Percentiles rank a stretch among this genome's conserved stretches.
Evolutionary conservation across 75 land plant genomes (phyloP).

Genomic region (Selaginella tamariscina): DNA sequence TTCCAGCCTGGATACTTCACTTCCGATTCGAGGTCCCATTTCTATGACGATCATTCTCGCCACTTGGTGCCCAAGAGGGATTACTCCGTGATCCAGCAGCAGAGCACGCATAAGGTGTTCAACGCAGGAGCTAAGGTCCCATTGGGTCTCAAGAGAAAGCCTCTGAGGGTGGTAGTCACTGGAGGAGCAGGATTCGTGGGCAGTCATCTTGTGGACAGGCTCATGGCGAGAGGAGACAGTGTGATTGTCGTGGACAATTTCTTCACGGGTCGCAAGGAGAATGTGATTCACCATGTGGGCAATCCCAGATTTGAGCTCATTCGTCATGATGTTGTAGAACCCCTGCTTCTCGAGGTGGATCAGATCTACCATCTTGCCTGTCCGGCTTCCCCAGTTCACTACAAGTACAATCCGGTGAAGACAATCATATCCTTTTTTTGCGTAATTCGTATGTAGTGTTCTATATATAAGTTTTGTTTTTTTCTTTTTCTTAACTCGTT

Average conservation of each 20-base stretch:
- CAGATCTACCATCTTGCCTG: conserved; percentile 98
- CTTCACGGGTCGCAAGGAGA: conserved; percentile 94
- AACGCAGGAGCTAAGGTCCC: conserved; percentile 61
- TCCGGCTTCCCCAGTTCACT: conserved; percentile 98
- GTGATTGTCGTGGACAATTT: conserved; percentile 96
- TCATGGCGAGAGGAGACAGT: conserved; percentile 77
- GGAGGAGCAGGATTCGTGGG: conserved; percentile 97
- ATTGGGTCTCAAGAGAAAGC: conserved; percentile 68
- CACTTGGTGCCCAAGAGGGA: background rate
- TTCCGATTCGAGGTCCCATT: background rate
- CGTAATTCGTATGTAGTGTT: background rate
- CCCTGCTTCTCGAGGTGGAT: conserved; percentile 78
- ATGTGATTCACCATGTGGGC: conserved; percentile 87
- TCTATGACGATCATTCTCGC: background rate
- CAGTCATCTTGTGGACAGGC: conserved; percentile 81
- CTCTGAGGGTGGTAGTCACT: conserved; percentile 66
- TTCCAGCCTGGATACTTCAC: conserved; percentile 21
- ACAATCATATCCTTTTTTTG: conserved; percentile 84
- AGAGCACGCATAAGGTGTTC: conserved; percentile 5
- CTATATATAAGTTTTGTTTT: background rate
- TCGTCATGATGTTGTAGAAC: conserved; percentile 93
- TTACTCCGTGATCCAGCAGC: background rate
- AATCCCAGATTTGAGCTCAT: conserved; percentile 88
- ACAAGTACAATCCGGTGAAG: conserved; percentile 95
- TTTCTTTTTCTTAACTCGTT: background rate